A percentile compares a stretch with the other conserved stretches of the same genome.
Evolutionary conservation across 805 yeast genomes (phyloP).

Genomic region (Candida verbasci): DNA sequence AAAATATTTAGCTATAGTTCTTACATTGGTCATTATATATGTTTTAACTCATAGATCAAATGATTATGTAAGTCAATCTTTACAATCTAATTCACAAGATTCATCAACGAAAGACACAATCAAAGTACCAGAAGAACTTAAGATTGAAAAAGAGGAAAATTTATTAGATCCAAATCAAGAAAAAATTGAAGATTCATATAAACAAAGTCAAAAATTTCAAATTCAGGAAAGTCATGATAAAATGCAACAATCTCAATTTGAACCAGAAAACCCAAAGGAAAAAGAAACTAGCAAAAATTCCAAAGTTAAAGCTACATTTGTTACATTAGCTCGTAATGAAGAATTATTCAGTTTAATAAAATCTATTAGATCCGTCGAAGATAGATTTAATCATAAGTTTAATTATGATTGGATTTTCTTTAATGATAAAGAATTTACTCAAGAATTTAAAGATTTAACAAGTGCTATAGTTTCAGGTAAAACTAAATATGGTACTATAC

Average conservation of each 20-base stretch:
- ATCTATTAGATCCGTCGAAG: slow-evolving; percentile 77
- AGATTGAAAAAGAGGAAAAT: neutral
- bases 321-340: slow-evolving; percentile 75
- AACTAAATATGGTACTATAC: slow-evolving; percentile 74
- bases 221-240: too few relatives aligned
- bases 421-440: slow-evolving; percentile 80
- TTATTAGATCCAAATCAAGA: slow-evolving; percentile 2
- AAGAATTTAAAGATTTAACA: slow-evolving; percentile 72
- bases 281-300: neutral
- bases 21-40: neutral
- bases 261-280: neutral
- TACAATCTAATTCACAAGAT: neutral
- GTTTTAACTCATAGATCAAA: slow-evolving; percentile 1
- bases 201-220: neutral
- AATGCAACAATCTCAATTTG: neutral
- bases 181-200: neutral
- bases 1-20: slow-evolving; percentile 3
- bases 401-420: slow-evolving; percentile 94
- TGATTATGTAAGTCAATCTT: neutral
- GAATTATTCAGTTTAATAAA: slow-evolving; percentile 74
- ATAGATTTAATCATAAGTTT: slow-evolving; percentile 76
- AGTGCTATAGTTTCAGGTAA: slow-evolving; percentile 68
- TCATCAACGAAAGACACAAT: neutral
- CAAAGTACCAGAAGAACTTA: slow-evolving; percentile 3
- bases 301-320: slow-evolving; percentile 42